Percentiles rank a stretch among this genome's conserved stretches.
These are phyloP conservation scores for Talaromyces sp. DNA, from an alignment of 2,329 filamentous ascomycete genomes.

Conservation along the genomic window DNA sequence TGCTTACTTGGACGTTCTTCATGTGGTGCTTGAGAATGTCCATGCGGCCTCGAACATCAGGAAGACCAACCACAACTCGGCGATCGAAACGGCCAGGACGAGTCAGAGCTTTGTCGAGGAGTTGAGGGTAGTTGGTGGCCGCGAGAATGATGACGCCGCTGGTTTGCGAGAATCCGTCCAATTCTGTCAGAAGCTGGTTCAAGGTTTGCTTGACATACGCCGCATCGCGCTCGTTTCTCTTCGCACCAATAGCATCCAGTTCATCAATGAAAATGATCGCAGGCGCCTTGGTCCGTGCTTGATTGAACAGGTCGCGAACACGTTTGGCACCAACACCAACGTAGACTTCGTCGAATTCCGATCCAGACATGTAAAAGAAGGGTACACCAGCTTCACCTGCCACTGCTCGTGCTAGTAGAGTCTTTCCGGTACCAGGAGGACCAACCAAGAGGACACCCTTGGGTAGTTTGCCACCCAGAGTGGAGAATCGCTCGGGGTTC, in stretches of 20 bases:
- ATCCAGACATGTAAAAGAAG: conserved; percentile 99
- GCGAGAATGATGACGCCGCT: conserved; percentile 93
- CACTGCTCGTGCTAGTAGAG: conserved; percentile 86
- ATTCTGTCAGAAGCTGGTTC: conserved; percentile 92
- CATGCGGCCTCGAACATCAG: conserved; percentile 87
- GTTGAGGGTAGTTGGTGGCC: conserved; percentile 91
- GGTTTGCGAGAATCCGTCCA: conserved; percentile 94
- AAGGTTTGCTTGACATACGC: conserved; percentile 96
- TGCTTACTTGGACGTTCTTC: conserved; percentile 75
- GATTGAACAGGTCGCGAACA: conserved; percentile 83
- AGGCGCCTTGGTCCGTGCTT: conserved; percentile 78
- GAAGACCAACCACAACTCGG: conserved; percentile 79
- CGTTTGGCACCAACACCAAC: conserved; percentile 95
- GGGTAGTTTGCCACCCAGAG: conserved; percentile 89
- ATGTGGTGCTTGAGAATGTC: conserved; percentile 92
- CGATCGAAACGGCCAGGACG: conserved; percentile 94
- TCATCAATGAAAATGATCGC: conserved; percentile 96
- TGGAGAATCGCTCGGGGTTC: conserved; percentile 87
- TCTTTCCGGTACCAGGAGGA: conserved; percentile 96
- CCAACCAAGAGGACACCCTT: conserved; percentile 95
- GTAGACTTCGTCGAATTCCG: conserved; percentile 97
- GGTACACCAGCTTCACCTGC: conserved; percentile 95
- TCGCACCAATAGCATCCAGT: conserved; percentile 87
- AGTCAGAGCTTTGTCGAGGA: conserved; percentile 89
- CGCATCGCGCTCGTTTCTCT: conserved; percentile 85